Evolutionary conservation across 805 yeast genomes (phyloP).

Genomic region (Yamadazyma ubonensis): DNA sequence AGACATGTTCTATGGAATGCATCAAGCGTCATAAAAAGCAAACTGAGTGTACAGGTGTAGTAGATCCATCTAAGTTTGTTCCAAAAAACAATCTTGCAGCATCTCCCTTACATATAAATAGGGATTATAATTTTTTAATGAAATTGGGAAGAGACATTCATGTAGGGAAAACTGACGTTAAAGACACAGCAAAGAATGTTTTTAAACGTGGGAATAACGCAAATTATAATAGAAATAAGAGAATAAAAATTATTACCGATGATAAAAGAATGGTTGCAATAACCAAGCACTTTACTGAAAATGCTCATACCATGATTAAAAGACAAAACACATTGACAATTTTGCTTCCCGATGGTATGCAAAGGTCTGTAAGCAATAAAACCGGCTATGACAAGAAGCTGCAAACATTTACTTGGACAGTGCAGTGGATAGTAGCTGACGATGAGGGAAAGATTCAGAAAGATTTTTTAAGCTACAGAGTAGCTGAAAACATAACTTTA

Average conservation of each 20-base stretch:
- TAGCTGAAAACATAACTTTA: slow-evolving; percentile 37
- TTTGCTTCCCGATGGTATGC: slow-evolving; percentile 72
- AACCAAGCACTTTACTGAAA: slow-evolving; percentile 23
- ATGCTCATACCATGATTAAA: slow-evolving; percentile 29
- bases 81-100: slow-evolving; percentile 43
- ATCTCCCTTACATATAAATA: slow-evolving; percentile 53
- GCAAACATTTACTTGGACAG: slow-evolving; percentile 70
- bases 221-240: slow-evolving; percentile 17
- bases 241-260: slow-evolving; percentile 20
- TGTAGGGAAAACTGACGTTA: slow-evolving; percentile 55
- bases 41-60: slow-evolving; percentile 62
- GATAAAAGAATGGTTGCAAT: slow-evolving; percentile 28
- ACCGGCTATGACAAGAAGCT: slow-evolving; percentile 66
- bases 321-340: slow-evolving; percentile 68
- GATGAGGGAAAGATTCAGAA: slow-evolving; percentile 24
- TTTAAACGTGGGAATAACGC: slow-evolving; percentile 27
- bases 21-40: slow-evolving; percentile 66
- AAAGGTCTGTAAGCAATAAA: slow-evolving; percentile 59
- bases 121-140: slow-evolving; percentile 79
- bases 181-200: slow-evolving; percentile 41
- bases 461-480: slow-evolving; percentile 43
- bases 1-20: slow-evolving; percentile 72
- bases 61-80: slow-evolving; percentile 61
- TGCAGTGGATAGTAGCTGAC: slow-evolving; percentile 62
- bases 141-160: slow-evolving; percentile 57